A percentile compares a stretch with the other conserved stretches of the same genome.
phyloP scores from a whole-genome alignment of 371 early-diverging fungal species.

The Choanephora cucurbitarum region DNA sequence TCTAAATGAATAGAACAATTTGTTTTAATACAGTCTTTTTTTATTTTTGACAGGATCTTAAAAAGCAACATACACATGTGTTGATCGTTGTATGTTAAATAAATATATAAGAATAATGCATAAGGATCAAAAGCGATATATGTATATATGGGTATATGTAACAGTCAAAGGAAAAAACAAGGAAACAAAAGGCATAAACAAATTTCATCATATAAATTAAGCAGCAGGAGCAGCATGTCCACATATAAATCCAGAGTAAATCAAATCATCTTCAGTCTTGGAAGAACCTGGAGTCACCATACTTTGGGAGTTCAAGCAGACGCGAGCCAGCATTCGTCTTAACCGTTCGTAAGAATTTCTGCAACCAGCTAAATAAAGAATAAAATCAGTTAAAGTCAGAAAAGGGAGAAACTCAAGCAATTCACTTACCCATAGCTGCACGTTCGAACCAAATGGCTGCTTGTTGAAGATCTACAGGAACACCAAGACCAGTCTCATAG shows the following conservation, averaged over 20 bases:
- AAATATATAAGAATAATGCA: no score
- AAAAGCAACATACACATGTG: no score
- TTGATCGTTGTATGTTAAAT: no score
- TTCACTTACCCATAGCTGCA: conserved; percentile 45
- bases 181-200: no score
- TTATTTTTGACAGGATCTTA: no score
- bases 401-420: no score
- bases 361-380: conserved; percentile 29
- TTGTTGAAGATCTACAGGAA: conserved; percentile 49
- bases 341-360: conserved; percentile 43
- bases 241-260: conserved; percentile 8
- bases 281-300: background rate
- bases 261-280: background rate
- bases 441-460: conserved; percentile 63
- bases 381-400: background rate
- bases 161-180: no score
- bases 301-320: conserved; percentile 23
- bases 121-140: no score
- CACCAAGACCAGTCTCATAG: conserved; percentile 67
- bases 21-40: no score
- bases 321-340: conserved; percentile 38
- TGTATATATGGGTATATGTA: no score
- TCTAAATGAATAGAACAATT: no score
- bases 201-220: background rate
- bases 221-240: conserved; percentile 23